Evolutionary conservation across 768 basidiomycete genomes (phyloP).

Genomic region (Hericium erinaceus): DNA sequence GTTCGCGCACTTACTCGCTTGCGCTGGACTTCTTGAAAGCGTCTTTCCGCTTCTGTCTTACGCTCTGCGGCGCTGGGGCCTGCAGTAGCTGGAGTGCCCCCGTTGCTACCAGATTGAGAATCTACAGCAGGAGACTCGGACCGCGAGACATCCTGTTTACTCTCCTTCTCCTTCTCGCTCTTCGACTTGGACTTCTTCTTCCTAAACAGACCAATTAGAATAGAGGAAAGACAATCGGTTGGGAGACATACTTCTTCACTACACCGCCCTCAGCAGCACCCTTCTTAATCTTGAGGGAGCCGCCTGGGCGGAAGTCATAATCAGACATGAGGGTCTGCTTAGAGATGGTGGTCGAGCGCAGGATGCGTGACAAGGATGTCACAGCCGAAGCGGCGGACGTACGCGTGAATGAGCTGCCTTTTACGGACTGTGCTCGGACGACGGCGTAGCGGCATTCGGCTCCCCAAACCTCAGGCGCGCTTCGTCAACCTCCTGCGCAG

Average conservation of each 20-base stretch:
- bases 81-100: slow-evolving; percentile 50
- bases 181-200: slow-evolving; percentile 76
- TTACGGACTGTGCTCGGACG: not conserved
- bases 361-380: not conserved
- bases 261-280: slow-evolving; percentile 69
- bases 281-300: slow-evolving; percentile 87
- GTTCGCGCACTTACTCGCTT: slow-evolving; percentile 41
- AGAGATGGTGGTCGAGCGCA: not conserved
- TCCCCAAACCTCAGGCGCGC: not conserved
- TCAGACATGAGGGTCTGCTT: slow-evolving; percentile 50
- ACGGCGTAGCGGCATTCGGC: not conserved
- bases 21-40: slow-evolving; percentile 84
- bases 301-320: slow-evolving; percentile 78
- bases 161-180: slow-evolving; percentile 31
- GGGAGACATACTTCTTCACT: slow-evolving; percentile 63
- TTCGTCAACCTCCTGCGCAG: not conserved
- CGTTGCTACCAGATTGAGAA: slow-evolving; percentile 46
- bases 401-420: not conserved
- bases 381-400: not conserved
- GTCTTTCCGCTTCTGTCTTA: slow-evolving; percentile 81
- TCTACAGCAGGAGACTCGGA: slow-evolving; percentile 32
- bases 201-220: slow-evolving; percentile 27
- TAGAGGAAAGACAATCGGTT: not conserved
- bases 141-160: slow-evolving; percentile 24
- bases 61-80: slow-evolving; percentile 34